These are phyloP conservation scores for Pedinophyceae sp. DNA, from an alignment of 139 green algal species.

Conservation along the genomic window DNA sequence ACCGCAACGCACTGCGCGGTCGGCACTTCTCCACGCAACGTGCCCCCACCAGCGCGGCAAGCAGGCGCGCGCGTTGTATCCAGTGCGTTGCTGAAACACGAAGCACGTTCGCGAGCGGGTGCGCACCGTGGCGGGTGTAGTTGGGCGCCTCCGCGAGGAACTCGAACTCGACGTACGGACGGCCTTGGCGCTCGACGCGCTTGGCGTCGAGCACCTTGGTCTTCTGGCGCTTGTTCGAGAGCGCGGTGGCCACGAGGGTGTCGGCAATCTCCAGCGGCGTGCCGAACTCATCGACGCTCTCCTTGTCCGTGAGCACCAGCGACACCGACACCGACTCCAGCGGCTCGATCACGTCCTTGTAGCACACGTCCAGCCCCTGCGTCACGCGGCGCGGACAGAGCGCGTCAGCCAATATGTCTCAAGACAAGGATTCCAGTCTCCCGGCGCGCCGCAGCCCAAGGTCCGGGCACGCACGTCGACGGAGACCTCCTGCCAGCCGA, in stretches of 20 bases:
- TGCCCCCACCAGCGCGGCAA: too few relatives aligned
- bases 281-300: constrained; percentile 72
- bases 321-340: constrained; percentile 82
- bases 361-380: constrained; percentile 76
- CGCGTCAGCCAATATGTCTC: not conserved
- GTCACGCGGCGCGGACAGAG: constrained; percentile 25
- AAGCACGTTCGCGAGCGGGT: constrained; percentile 19
- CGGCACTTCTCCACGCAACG: too few relatives aligned
- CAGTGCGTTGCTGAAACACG: constrained; percentile 16
- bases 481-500: constrained; percentile 85
- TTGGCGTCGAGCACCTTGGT: constrained; percentile 48
- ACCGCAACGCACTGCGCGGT: too few relatives aligned
- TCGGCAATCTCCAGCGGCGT: constrained; percentile 24
- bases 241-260: constrained; percentile 29
- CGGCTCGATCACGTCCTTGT: constrained; percentile 97
- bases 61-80: constrained; percentile 1
- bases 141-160: constrained; percentile 47
- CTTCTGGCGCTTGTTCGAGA: constrained; percentile 46
- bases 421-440: not conserved
- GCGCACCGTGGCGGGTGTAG: constrained; percentile 73
- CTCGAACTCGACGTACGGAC: constrained; percentile 84
- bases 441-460: not conserved
- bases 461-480: not conserved
- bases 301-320: constrained; percentile 73
- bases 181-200: constrained; percentile 47